Evolutionary conservation across 306 rosid genomes (phyloP).

Genomic region (Purshia tridentata): DNA sequence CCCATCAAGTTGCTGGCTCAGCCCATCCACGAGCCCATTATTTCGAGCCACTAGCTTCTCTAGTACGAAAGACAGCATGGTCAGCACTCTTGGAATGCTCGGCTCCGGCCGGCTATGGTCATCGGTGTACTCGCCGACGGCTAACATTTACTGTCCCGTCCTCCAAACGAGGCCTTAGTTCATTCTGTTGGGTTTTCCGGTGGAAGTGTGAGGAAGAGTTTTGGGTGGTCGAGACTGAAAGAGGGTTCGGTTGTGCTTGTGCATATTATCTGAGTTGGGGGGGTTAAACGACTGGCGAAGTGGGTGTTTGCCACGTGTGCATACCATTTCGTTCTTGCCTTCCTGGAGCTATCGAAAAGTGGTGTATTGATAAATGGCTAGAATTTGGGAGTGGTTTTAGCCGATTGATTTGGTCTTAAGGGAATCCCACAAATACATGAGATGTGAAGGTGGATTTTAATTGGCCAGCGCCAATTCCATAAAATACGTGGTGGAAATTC

Average conservation of each 20-base stretch:
- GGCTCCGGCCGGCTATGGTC: slow-evolving; percentile 49
- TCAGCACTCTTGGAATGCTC: slow-evolving; percentile 62
- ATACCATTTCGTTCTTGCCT: slow-evolving; percentile 22
- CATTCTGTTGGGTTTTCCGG: slow-evolving; percentile 30
- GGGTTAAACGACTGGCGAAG: slow-evolving; percentile 22
- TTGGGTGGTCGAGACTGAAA: slow-evolving; percentile 34
- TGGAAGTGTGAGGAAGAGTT: slow-evolving; percentile 20
- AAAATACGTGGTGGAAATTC: slow-evolving; percentile 6
- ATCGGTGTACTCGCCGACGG: slow-evolving; percentile 34
- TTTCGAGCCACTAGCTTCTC: slow-evolving; percentile 72
- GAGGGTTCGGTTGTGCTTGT: slow-evolving; percentile 12
- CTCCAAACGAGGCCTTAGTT: no score
- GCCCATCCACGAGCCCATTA: slow-evolving; percentile 45
- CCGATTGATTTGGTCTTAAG: slow-evolving; percentile 15
- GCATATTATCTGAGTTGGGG: slow-evolving; percentile 36
- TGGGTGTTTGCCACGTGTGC: slow-evolving; percentile 37
- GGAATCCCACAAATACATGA: neutral
- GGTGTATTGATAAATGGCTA: neutral
- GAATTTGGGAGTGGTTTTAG: neutral
- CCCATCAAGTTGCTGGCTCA: slow-evolving; percentile 37
- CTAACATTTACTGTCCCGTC: no score
- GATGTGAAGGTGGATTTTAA: slow-evolving; percentile 5
- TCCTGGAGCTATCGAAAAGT: slow-evolving; percentile 19
- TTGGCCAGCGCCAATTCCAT: slow-evolving; percentile 14
- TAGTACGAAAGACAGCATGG: slow-evolving; percentile 56